These are phyloP conservation scores for Dalbergia cultrata DNA, from an alignment of 306 rosid species.

Conservation along the genomic window DNA sequence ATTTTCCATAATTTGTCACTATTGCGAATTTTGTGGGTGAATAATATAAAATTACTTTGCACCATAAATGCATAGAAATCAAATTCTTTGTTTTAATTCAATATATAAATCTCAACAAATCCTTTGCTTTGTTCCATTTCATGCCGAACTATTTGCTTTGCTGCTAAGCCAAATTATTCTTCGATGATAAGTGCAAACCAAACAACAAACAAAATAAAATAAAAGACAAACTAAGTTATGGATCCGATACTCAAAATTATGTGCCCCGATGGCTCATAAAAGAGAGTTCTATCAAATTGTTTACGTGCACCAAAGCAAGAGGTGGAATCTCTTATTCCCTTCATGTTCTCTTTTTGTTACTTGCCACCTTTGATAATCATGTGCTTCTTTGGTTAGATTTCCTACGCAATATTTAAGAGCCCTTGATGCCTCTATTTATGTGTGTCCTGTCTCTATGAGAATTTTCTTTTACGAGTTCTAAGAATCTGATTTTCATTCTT, in stretches of 20 bases:
- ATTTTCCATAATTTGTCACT: no score
- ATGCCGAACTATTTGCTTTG: neutral
- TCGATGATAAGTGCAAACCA: slow-evolving; percentile 1
- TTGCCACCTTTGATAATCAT: slow-evolving; percentile 11
- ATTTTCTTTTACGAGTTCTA: slow-evolving; percentile 47
- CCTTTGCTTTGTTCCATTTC: slow-evolving; percentile 8
- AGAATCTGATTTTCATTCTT: slow-evolving; percentile 39
- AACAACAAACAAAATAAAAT: slow-evolving; percentile 1
- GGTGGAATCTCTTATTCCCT: neutral
- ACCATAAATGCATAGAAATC: no score
- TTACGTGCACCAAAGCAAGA: slow-evolving; percentile 43
- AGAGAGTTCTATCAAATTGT: slow-evolving; percentile 39
- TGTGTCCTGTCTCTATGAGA: slow-evolving; percentile 2
- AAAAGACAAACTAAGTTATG: slow-evolving; percentile 11
- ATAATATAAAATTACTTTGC: no score
- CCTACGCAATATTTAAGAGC: slow-evolving; percentile 5
- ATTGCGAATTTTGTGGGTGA: no score
- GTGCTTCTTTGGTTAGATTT: slow-evolving; percentile 25
- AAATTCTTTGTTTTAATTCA: neutral
- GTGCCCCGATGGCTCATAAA: slow-evolving; percentile 32
- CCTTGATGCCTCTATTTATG: slow-evolving; percentile 19
- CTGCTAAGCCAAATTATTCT: slow-evolving; percentile 28
- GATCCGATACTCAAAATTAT: slow-evolving; percentile 42
- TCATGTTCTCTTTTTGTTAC: slow-evolving; percentile 19
- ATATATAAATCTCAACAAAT: neutral